Evolutionary conservation across 352 stramenopile genomes (phyloP), one percentile per base, ranked within the genome.

Genomic region (Lagenidium giganteum): DNA sequence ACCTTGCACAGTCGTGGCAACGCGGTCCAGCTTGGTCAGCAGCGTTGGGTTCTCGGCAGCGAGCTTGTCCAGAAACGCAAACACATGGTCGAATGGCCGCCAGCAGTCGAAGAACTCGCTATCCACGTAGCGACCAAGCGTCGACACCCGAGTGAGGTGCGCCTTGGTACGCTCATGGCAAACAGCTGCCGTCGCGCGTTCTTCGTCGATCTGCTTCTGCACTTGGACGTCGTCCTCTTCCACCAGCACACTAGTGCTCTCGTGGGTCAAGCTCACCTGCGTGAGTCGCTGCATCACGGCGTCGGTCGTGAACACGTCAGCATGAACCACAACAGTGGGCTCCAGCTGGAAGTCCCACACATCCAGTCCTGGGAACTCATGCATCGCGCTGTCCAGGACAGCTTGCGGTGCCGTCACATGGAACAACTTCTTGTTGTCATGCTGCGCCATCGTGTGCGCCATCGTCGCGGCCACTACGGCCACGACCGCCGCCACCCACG

Each of bases 401-500:
- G 34, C n/a, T 41, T 63, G 62, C 28, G 57, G 34, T 8, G 60
- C 35, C 18, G 57, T 67, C 24, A 67, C 47, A 53, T 67, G 57
- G 43, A 55, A 67, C 29, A 67, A 49, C 37, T 67, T 52, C 59
- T 68, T 64, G 25, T n/a, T n/a, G n/a, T n/a, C n/a, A n/a, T n/a
- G 37, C 47, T 1, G 27, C 50, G 20, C 29, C 51, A 17, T 62
- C 47, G 13, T 61, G 17, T 8, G 57, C 57, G n/a, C n/a, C n/a
- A n/a, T n/a, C n/a, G n/a, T n/a, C n/a, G n/a, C n/a, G n/a, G n/a
- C n/a, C 29, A 58, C 46, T 25, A 40, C 51, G 5, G 28, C 36
- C 21, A 48, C 37, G 18, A 57, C 32, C n/a, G 57, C 46, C 1
- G 42, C 46, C 9, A 58, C 32, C 23, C 41, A 21, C 1, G 44